Percentiles rank a stretch among this genome's conserved stretches.
These are phyloP conservation scores for Cyclocybe cylindracea DNA, from an alignment of 768 basidiomycete genomes.

Conservation along the genomic window DNA sequence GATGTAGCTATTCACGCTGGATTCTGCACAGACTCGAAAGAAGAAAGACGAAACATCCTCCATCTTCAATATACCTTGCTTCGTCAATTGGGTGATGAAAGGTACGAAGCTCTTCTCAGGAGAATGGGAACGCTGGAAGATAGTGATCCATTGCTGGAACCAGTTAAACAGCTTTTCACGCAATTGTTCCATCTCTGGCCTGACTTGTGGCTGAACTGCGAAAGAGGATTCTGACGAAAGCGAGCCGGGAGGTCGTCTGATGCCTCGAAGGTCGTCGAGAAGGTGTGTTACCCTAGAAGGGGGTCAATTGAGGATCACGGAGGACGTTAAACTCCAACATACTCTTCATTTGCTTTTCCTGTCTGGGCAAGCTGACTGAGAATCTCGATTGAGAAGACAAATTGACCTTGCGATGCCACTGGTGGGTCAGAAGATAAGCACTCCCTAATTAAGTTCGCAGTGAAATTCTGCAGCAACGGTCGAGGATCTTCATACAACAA, in stretches of 20 bases:
- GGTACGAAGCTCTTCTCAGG: constrained; percentile 95
- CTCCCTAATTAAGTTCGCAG: constrained; percentile 82
- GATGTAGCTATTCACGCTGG: constrained; percentile 87
- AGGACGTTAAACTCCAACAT: constrained; percentile 31
- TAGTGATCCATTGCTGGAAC: constrained; percentile 95
- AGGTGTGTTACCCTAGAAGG: constrained; percentile 61
- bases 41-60: constrained; percentile 97
- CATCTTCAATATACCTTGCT: constrained; percentile 93
- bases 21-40: constrained; percentile 96
- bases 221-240: constrained; percentile 14
- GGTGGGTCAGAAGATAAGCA: constrained; percentile 83
- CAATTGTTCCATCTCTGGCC: constrained; percentile 74
- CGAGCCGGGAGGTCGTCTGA: constrained; percentile 49
- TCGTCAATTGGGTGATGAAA: constrained; percentile 95
- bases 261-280: constrained; percentile 80
- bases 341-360: constrained; percentile 87
- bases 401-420: constrained; percentile 76
- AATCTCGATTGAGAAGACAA: constrained; percentile 79
- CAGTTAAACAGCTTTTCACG: constrained; percentile 74
- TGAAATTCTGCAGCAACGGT: constrained; percentile 76
- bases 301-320: constrained; percentile 4
- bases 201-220: constrained; percentile 36
- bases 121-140: constrained; percentile 88
- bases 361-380: constrained; percentile 70
- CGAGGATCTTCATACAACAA: constrained; percentile 78